Evolutionary conservation across 2,329 filamentous ascomycete genomes (phyloP), one percentile per base, ranked within the genome.

Genomic region (Talaromyces sp.): DNA sequence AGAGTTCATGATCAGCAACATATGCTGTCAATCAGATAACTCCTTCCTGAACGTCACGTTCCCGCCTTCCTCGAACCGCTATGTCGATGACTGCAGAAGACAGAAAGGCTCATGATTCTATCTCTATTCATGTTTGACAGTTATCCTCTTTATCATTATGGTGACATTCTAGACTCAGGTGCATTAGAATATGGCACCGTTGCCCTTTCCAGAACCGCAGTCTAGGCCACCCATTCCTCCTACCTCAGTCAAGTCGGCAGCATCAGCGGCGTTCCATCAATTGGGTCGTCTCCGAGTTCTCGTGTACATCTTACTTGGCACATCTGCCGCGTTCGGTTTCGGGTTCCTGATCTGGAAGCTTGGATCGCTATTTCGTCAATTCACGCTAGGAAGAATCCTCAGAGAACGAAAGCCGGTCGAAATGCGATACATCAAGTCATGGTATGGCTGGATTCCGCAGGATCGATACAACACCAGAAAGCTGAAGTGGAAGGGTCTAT

Each of bases 371-470:
- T 66, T 78, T 65, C 77, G 78, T 61, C 72, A 63, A 2, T 77
- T 79, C 60, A 79, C 71, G 8, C 69, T 70, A 61, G 65, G 72
- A 45, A 75, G 70, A 66, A 73, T 80, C 35, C 60, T 79, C 22
- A 62, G 68, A 52, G 68, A 67, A 61, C 75, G 75, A 27, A 79
- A 75, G 66, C 60, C 67, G 3, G 68, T 71, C 10, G 70, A 69
- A 17, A 69, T 70, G 66, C 75, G 76, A 15, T 79, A 78, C 66
- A 73, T 73, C 27, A 77, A 73, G 49, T 79, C 78, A 13, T 80
- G 78, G 78, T 79, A 80, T 65, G 78, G 78, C 39, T 80, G 78
- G 78, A 70, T 79, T 15, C 69, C 74, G 1, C 61, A 72, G 13
- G 66, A 74, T n/a, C 71, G 67, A 6, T 73, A 78, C 31, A 69